Conservation (phyloP, 1,284 basidiomycete genomes). For the Dichomitus squalens region DNA sequence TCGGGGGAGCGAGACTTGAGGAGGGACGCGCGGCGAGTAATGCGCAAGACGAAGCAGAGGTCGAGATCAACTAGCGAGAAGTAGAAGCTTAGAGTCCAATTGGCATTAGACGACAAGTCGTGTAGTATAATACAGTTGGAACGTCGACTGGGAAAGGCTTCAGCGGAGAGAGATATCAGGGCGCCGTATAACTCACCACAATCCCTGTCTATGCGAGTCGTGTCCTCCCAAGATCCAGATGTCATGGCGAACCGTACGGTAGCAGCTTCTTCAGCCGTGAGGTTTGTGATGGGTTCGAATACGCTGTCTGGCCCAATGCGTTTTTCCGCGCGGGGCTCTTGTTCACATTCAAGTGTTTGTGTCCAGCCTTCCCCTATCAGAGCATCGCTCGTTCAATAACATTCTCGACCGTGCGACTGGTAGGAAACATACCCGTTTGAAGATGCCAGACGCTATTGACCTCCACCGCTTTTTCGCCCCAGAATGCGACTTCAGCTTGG, state of each 20-base stretch:
- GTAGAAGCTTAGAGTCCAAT: not conserved
- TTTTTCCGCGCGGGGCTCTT: constrained; percentile 71
- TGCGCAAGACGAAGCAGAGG: constrained; percentile 33
- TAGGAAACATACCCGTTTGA: constrained; percentile 68
- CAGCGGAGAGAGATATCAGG: not conserved
- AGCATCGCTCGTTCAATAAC: constrained; percentile 3
- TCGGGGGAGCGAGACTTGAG: constrained; percentile 51
- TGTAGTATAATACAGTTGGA: constrained; percentile 17
- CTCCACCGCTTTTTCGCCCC: constrained; percentile 84
- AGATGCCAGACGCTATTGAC: constrained; percentile 66
- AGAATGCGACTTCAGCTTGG: constrained; percentile 75
- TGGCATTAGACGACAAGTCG: constrained; percentile 9
- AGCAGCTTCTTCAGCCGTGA: constrained; percentile 64
- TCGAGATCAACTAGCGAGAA: constrained; percentile 24
- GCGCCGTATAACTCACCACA: constrained; percentile 1
- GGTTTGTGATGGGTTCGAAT: constrained; percentile 66
- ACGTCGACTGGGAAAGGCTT: constrained; percentile 1
- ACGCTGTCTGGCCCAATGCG: constrained; percentile 61
- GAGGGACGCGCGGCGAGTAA: constrained; percentile 37
- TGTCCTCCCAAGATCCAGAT: not conserved
- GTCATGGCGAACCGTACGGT: constrained; percentile 62
- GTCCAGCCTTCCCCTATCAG: constrained; percentile 65
- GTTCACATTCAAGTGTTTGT: constrained; percentile 70
- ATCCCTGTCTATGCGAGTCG: not conserved
- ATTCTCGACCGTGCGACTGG: not conserved